Base-by-base conservation (phyloP, 164 flowering plant genomes). In the Amborella trichopoda region DNA sequence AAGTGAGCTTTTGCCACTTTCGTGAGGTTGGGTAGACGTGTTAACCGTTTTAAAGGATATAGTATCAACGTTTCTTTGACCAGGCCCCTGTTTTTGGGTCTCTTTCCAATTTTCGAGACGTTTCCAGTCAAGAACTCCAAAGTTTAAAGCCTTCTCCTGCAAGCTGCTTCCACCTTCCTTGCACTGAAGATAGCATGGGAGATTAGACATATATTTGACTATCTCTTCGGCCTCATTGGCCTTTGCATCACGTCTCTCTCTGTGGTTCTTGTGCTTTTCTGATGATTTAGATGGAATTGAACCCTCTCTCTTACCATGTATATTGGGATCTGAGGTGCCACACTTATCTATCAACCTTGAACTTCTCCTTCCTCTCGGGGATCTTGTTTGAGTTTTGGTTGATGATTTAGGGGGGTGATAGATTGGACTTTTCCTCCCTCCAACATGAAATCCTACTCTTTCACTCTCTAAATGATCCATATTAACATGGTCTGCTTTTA, bases 61-160 rank as follows among this genome's bases (percentile, higher is more conserved):
- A 9, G 50, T 21, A 21, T 43, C 21, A 26, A 40, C 30, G 5
- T 45, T 28, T 40, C 55, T 36, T 32, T 47, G 49, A 2, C n/a
- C 24, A 3, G 61, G 46, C 11, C 32, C 32, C 36, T n/a, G 40
- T 24, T 55, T 62, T 32, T 73, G 70, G 40, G 54, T 64, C 42
- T 52, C 23, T 46, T 76, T 78, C 96, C 95, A 84, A 40, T 72
- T 69, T 48, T 87, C 95, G 4, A 91, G 64, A 37, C 68, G 78
- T 22, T 61, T 57, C 95, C 93, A 85, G 51, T 83, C 93, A 47
- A 89, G 77, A 54, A 91, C 99, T 20, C 94, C 99, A 52, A 87
- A 63, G 65, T 72, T 84, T 56, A 84, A 66, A 24, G 81, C 77
- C 57, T 73, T 78, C 28, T 66, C 81, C 55, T 69, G 76, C 22